phyloP scores from a whole-genome alignment of 2,329 filamentous ascomycete genomes.

The Talaromyces rugulosus region DNA sequence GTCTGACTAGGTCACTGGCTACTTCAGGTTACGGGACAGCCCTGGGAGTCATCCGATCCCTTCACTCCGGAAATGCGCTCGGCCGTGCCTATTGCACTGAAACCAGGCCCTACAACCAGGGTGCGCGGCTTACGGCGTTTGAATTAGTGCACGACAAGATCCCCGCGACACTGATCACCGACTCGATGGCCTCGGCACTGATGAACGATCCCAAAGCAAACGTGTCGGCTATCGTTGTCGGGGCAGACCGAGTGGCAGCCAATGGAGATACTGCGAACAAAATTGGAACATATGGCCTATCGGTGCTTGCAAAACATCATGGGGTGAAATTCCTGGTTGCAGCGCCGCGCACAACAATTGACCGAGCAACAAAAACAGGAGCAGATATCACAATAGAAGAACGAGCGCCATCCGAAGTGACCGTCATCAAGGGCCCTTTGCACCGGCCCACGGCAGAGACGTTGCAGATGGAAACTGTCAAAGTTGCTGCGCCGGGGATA shows the following conservation, averaged over 20 bases:
- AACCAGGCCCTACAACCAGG: conserved; percentile 96
- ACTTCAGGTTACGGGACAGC: conserved; percentile 98
- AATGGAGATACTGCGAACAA: conserved; percentile 99
- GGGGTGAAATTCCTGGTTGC: conserved; percentile 93
- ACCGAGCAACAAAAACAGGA: conserved; percentile 73
- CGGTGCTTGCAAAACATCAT: conserved; percentile 84
- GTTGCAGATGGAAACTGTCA: conserved; percentile 58
- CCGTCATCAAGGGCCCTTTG: conserved; percentile 73
- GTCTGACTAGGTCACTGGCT: conserved; percentile 65
- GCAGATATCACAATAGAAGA: conserved; percentile 86
- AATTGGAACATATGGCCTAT: conserved; percentile 89
- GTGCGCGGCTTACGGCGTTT: conserved; percentile 88
- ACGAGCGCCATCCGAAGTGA: conserved; percentile 75
- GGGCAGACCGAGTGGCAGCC: conserved; percentile 88
- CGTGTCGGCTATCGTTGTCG: conserved; percentile 85
- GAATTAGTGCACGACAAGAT: conserved; percentile 94
- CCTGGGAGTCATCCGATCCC: conserved; percentile 83
- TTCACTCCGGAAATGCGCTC: conserved; percentile 63
- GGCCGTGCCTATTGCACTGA: conserved; percentile 92
- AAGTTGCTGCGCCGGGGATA: conserved; percentile 72
- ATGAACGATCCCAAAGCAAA: conserved; percentile 59
- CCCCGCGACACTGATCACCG: conserved; percentile 85
- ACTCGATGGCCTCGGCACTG: conserved; percentile 92
- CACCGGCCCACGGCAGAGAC: conserved; percentile 55
- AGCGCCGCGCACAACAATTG: conserved; percentile 90